phyloP scores from a whole-genome alignment of 495 filamentous ascomycete species.

The Annulohypoxylon nitens region DNA sequence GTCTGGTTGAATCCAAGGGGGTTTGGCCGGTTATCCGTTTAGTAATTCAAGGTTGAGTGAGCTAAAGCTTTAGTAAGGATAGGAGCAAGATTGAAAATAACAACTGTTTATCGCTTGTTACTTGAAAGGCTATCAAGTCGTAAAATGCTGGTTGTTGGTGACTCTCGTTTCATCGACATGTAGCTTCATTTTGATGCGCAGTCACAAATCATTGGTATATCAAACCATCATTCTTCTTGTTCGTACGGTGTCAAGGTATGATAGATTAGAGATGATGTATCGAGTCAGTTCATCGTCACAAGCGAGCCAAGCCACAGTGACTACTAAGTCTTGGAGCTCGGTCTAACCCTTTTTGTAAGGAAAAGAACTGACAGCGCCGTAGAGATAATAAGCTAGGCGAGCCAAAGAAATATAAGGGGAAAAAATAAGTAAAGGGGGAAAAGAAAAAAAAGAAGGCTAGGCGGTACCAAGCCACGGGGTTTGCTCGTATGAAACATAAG shows the following conservation, averaged over 20 bases:
- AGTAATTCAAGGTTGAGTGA: slow-evolving; percentile 2
- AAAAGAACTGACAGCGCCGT: slow-evolving; percentile 11
- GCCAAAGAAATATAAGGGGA: slow-evolving; percentile 18
- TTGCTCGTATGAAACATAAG: slow-evolving; percentile 33
- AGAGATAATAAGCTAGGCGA: slow-evolving; percentile 19
- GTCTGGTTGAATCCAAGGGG: slow-evolving; percentile 8
- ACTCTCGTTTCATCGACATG: slow-evolving; percentile 27
- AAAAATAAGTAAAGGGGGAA: slow-evolving; percentile 8
- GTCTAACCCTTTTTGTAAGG: slow-evolving; percentile 28
- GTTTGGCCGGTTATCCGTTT: slow-evolving; percentile 36
- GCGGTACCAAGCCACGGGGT: slow-evolving; percentile 1
- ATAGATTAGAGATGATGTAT: slow-evolving; percentile 11
- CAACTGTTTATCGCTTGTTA: background rate
- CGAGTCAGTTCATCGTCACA: slow-evolving; percentile 34
- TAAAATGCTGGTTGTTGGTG: background rate
- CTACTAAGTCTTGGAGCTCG: slow-evolving; percentile 36
- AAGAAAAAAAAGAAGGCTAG: slow-evolving; percentile 14
- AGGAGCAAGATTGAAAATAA: slow-evolving; percentile 22
- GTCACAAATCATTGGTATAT: slow-evolving; percentile 25
- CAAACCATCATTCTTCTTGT: slow-evolving; percentile 7
- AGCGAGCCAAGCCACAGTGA: slow-evolving; percentile 40
- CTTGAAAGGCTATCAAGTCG: slow-evolving; percentile 9
- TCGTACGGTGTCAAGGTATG: slow-evolving; percentile 28
- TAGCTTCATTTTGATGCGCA: slow-evolving; percentile 14
- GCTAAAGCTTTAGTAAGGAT: slow-evolving; percentile 22